Evolutionary conservation across 1,284 basidiomycete genomes (phyloP).

Genomic region (Ustanciosporium gigantosporum): DNA sequence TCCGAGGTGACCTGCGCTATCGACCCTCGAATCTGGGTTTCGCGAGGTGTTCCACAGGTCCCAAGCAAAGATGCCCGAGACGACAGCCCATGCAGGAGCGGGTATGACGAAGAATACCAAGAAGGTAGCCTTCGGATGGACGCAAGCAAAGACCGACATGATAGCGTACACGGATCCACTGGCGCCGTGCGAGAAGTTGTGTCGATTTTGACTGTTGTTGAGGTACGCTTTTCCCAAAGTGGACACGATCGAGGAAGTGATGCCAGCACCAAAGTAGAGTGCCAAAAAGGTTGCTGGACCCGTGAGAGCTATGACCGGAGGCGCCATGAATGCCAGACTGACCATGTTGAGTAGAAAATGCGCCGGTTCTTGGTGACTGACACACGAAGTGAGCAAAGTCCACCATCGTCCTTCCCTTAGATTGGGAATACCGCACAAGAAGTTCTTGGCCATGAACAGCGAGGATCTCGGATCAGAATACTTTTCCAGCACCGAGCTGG

Average conservation of each 20-base stretch:
- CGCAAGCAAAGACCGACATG: slow-evolving; percentile 73
- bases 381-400: slow-evolving; percentile 72
- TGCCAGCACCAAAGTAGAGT: slow-evolving; percentile 72
- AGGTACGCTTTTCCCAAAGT: slow-evolving; percentile 64
- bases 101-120: slow-evolving; percentile 75
- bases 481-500: slow-evolving; percentile 40
- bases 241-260: slow-evolving; percentile 63
- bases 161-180: slow-evolving; percentile 69
- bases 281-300: slow-evolving; percentile 74
- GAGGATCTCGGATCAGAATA: slow-evolving; percentile 67
- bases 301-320: slow-evolving; percentile 70
- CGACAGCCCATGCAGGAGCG: slow-evolving; percentile 77
- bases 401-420: slow-evolving; percentile 75
- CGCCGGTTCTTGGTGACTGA: slow-evolving; percentile 32
- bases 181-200: slow-evolving; percentile 18
- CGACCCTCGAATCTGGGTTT: slow-evolving; percentile 64
- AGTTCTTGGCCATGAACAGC: slow-evolving; percentile 72
- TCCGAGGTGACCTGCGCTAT: slow-evolving; percentile 78
- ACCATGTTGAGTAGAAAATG: slow-evolving; percentile 81
- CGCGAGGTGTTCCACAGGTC: slow-evolving; percentile 68
- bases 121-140: slow-evolving; percentile 72
- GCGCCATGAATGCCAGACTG: slow-evolving; percentile 78
- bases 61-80: slow-evolving; percentile 74
- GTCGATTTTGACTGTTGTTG: neutral
- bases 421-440: slow-evolving; percentile 69